Conservation (phyloP, 2,329 filamentous ascomycete genomes). For the Epichloe festucae region DNA sequence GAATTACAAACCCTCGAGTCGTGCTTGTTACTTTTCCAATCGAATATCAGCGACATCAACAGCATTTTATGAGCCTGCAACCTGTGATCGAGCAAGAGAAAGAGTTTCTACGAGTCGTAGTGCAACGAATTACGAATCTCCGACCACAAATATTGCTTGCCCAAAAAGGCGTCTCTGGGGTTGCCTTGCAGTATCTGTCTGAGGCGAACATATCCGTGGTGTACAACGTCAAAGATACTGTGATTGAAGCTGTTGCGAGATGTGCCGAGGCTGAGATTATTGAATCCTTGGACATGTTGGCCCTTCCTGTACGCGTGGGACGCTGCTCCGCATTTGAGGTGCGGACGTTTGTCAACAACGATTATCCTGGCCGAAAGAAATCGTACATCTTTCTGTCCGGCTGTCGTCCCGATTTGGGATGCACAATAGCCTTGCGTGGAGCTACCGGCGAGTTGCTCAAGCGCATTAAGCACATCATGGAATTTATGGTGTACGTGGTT, state of each 20-base stretch:
- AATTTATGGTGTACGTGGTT: conserved; percentile 98
- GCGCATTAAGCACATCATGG: conserved; percentile 82
- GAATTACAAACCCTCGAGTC: conserved; percentile 72
- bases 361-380: conserved; percentile 64
- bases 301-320: conserved; percentile 58
- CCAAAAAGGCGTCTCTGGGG: conserved; percentile 85
- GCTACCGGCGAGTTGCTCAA: conserved; percentile 57
- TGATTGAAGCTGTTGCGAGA: conserved; percentile 86
- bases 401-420: conserved; percentile 78
- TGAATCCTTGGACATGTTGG: conserved; percentile 87
- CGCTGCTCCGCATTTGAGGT: conserved; percentile 82
- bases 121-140: conserved; percentile 78
- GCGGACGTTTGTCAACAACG: conserved; percentile 80
- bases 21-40: conserved; percentile 90
- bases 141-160: conserved; percentile 80
- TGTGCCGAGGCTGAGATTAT: conserved; percentile 88
- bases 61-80: conserved; percentile 95
- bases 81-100: conserved; percentile 94
- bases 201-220: conserved; percentile 85
- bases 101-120: conserved; percentile 82
- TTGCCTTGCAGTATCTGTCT: conserved; percentile 78
- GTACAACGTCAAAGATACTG: conserved; percentile 92
- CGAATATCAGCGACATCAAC: conserved; percentile 78
- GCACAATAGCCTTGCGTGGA: conserved; percentile 84
- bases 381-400: conserved; percentile 94